Evolutionary conservation across 306 rosid genomes (phyloP).

Genomic region (Inga laurina): DNA sequence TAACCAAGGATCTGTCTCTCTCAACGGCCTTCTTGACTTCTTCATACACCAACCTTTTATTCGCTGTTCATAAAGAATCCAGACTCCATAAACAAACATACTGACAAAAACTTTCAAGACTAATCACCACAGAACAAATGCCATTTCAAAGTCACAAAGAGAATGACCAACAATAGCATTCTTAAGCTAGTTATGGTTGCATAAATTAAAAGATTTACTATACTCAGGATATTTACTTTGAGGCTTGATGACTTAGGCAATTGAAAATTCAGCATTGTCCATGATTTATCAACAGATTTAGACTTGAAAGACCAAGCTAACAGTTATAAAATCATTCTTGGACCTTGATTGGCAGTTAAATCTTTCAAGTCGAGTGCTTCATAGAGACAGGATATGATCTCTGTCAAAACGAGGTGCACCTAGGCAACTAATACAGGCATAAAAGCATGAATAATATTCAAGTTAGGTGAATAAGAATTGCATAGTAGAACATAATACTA

Average conservation of each 20-base stretch:
- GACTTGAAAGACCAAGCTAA: background rate
- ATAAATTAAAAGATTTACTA: conserved; percentile 9
- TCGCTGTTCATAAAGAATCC: conserved; percentile 57
- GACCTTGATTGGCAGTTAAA: background rate
- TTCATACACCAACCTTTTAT: conserved; percentile 91
- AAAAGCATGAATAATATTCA: conserved; percentile 1
- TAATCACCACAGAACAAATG: conserved; percentile 10
- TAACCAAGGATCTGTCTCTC: conserved; percentile 88
- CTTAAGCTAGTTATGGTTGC: background rate
- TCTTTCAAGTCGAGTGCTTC: background rate
- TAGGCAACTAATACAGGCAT: background rate
- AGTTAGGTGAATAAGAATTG: conserved; percentile 6
- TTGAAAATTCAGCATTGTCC: background rate
- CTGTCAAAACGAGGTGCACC: background rate
- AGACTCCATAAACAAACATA: conserved; percentile 29
- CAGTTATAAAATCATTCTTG: background rate
- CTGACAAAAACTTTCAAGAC: conserved; percentile 16
- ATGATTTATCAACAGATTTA: background rate
- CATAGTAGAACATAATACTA: background rate
- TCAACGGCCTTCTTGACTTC: conserved; percentile 94
- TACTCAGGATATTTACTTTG: conserved; percentile 2
- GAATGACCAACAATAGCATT: background rate
- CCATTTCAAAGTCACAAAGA: background rate
- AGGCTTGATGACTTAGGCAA: conserved; percentile 13
- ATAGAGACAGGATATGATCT: background rate